phyloP scores from a whole-genome alignment of 129 eudicot species.

The Chrysanthemum lavandulifolium region DNA sequence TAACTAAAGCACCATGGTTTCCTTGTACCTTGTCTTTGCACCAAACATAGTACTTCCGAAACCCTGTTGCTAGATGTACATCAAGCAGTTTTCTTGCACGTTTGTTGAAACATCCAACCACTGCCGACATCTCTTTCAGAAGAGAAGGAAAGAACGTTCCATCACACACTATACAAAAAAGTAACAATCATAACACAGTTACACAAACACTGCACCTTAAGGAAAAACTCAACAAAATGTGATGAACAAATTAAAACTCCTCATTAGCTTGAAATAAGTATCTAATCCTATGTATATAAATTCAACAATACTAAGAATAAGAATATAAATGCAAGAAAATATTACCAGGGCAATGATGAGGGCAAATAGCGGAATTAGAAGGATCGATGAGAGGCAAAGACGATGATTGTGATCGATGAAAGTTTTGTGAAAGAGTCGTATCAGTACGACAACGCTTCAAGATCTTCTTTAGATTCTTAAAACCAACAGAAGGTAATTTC shows the following conservation, averaged over 20 bases:
- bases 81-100: conserved; percentile 77
- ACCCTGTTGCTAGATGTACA: conserved; percentile 76
- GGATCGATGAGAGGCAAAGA: conserved; percentile 4
- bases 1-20: conserved; percentile 50
- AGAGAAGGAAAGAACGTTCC: conserved; percentile 88
- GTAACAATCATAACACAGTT: background rate
- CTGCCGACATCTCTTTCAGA: conserved; percentile 76
- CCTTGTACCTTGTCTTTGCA: conserved; percentile 57
- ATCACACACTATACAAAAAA: conserved; percentile 65
- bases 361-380: conserved; percentile 38
- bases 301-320: background rate
- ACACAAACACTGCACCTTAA: background rate
- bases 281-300: background rate
- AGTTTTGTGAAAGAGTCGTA: conserved; percentile 28
- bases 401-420: conserved; percentile 18
- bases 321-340: background rate
- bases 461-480: conserved; percentile 79
- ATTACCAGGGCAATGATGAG: conserved; percentile 65
- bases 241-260: background rate
- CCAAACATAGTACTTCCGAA: conserved; percentile 61
- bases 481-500: conserved; percentile 72
- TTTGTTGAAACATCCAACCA: conserved; percentile 75
- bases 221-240: background rate
- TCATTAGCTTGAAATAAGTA: background rate
- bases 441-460: conserved; percentile 63